phyloP scores from a whole-genome alignment of 192 early-diverging fungal genomes.

The Rhizophagus prolifer region DNA sequence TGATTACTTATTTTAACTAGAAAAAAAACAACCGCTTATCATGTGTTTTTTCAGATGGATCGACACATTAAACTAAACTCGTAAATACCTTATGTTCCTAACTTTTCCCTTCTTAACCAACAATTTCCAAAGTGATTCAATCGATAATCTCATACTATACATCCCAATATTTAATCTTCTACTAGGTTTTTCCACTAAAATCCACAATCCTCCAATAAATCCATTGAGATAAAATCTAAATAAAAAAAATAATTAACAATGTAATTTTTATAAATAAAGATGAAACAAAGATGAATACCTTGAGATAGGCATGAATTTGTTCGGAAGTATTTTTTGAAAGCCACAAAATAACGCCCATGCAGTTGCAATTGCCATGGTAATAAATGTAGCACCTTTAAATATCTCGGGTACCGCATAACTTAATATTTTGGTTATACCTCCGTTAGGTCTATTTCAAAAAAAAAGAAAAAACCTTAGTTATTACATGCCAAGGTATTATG shows the following conservation, averaged over 20 bases:
- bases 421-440: not conserved
- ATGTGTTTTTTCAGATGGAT: too few relatives aligned
- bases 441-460: constrained; percentile 9
- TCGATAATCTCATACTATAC: constrained; percentile 34
- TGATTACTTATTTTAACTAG: not conserved
- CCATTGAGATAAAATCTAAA: constrained; percentile 35
- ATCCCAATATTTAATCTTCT: constrained; percentile 34
- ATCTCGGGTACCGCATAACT: not conserved
- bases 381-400: constrained; percentile 22
- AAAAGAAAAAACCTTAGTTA: not conserved
- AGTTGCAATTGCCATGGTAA: constrained; percentile 25
- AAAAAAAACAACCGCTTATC: not conserved
- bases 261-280: not conserved
- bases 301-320: constrained; percentile 23
- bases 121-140: constrained; percentile 36
- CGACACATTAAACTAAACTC: not conserved
- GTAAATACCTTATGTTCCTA: constrained; percentile 13
- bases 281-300: constrained; percentile 10
- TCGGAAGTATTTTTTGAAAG: constrained; percentile 26
- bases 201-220: constrained; percentile 37
- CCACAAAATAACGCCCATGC: constrained; percentile 20
- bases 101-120: constrained; percentile 31
- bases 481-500: too few relatives aligned
- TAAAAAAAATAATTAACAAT: not conserved
- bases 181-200: constrained; percentile 27